These are phyloP conservation scores for Gardenia jasminoides DNA, from an alignment of 257 asterid genomes.

Conservation along the genomic window DNA sequence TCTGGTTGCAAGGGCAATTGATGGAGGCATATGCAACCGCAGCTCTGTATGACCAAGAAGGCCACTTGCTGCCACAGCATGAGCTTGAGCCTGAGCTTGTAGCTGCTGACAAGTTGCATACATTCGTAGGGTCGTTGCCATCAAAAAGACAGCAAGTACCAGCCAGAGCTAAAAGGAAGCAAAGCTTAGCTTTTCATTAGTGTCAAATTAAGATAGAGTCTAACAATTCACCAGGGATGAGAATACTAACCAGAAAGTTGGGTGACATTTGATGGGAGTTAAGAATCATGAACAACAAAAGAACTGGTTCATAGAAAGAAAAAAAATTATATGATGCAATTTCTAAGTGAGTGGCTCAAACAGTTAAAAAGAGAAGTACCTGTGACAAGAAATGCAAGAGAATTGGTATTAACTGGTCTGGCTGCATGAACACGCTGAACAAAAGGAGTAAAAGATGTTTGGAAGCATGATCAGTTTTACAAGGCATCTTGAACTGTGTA, in stretches of 20 bases:
- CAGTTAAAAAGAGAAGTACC: slow-evolving; percentile 45
- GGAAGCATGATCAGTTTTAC: not conserved
- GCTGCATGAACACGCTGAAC: slow-evolving; percentile 81
- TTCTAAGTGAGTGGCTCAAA: slow-evolving; percentile 12
- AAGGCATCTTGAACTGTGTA: not conserved
- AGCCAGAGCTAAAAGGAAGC: slow-evolving; percentile 72
- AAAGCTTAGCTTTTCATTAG: not conserved
- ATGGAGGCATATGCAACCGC: slow-evolving; percentile 98
- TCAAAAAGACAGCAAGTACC: slow-evolving; percentile 92
- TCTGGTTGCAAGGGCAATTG: slow-evolving; percentile 89
- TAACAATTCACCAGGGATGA: slow-evolving; percentile 6
- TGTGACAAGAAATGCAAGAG: slow-evolving; percentile 92
- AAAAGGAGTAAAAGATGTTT: slow-evolving; percentile 3
- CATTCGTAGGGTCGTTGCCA: slow-evolving; percentile 95
- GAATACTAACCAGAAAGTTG: slow-evolving; percentile 83
- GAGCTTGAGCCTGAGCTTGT: slow-evolving; percentile 99
- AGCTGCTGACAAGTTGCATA: slow-evolving; percentile 99
- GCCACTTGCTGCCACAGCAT: slow-evolving; percentile 93
- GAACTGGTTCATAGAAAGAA: slow-evolving; percentile 57
- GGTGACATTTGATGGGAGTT: slow-evolving; percentile 99
- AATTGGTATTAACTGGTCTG: slow-evolving; percentile 90
- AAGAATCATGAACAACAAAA: slow-evolving; percentile 93
- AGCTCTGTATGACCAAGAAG: slow-evolving; percentile 95
- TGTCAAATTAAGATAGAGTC: not conserved
- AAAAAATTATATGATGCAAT: slow-evolving; percentile 20